Evolutionary conservation across 371 early-diverging fungal genomes (phyloP).

Genomic region (Apophysomyces elegans): DNA sequence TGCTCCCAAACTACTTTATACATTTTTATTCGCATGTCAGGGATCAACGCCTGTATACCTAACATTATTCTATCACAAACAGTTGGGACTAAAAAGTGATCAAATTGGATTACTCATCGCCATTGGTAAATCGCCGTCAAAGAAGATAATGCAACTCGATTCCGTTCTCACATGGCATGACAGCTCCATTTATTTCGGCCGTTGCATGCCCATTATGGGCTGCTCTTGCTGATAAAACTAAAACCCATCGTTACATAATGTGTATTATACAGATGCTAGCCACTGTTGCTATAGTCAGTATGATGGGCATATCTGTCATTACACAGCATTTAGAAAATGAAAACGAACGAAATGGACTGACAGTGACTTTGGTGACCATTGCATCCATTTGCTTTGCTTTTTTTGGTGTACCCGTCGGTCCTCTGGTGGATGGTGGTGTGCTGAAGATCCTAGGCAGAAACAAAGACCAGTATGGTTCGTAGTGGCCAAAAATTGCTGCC

Average conservation of each 20-base stretch:
- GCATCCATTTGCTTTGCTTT: conserved; percentile 58
- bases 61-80: conserved; percentile 50
- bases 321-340: conserved; percentile 38
- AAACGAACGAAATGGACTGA: conserved; percentile 31
- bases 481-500: background rate
- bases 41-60: conserved; percentile 57
- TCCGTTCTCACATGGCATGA: background rate
- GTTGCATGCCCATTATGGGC: conserved; percentile 60
- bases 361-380: conserved; percentile 43
- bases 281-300: conserved; percentile 55
- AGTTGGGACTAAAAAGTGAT: conserved; percentile 52
- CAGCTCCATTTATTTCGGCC: conserved; percentile 58
- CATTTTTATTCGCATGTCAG: conserved; percentile 57
- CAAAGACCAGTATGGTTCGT: conserved; percentile 54
- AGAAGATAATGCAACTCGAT: background rate
- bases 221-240: conserved; percentile 53
- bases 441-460: conserved; percentile 53
- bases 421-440: conserved; percentile 57
- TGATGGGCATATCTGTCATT: conserved; percentile 53
- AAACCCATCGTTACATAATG: conserved; percentile 55
- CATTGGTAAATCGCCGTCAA: conserved; percentile 38
- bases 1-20: conserved; percentile 54
- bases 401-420: conserved; percentile 56
- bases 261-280: conserved; percentile 56
- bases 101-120: conserved; percentile 57